Evolutionary conservation across 768 basidiomycete species (phyloP).

Genomic region (Mycena belliarum): DNA sequence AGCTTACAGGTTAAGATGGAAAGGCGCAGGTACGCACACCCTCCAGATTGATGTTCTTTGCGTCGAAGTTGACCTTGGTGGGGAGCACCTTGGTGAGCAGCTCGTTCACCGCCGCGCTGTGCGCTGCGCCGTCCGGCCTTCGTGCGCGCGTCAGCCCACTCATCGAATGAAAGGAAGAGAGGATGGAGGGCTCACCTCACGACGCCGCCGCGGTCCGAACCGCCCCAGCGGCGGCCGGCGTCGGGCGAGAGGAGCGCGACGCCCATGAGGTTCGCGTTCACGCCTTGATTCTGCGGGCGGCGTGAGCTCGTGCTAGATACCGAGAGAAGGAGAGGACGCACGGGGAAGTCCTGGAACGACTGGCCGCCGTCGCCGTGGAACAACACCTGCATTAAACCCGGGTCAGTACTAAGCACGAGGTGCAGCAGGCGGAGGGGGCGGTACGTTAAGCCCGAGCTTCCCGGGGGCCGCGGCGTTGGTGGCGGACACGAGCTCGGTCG

Average conservation of each 20-base stretch:
- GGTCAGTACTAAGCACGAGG: too few species aligned
- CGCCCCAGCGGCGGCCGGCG: conserved; percentile 22
- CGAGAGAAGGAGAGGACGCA: conserved; percentile 8
- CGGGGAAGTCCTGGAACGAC: conserved; percentile 26
- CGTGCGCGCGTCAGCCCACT: not conserved
- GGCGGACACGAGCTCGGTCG: conserved; percentile 23
- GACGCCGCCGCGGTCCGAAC: conserved; percentile 20
- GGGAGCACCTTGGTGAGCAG: conserved; percentile 28
- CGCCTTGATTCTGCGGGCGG: conserved; percentile 21
- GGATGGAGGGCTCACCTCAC: too few species aligned
- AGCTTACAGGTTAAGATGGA: not conserved
- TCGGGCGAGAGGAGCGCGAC: conserved; percentile 24
- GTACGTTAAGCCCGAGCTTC: conserved; percentile 28
- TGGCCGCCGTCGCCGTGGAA: conserved; percentile 26
- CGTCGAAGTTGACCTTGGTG: conserved; percentile 29
- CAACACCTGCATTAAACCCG: conserved; percentile 23
- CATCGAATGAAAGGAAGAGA: too few species aligned
- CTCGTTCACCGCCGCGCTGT: conserved; percentile 31
- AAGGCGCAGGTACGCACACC: conserved; percentile 16
- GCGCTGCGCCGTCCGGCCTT: conserved; percentile 29
- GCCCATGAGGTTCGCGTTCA: conserved; percentile 23
- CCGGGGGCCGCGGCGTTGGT: conserved; percentile 15
- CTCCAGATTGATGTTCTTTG: conserved; percentile 28
- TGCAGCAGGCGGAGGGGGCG: too few species aligned
- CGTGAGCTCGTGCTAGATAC: too few species aligned